Evolutionary conservation across 345 rosid genomes (phyloP).

Genomic region (Aquilaria malaccensis): DNA sequence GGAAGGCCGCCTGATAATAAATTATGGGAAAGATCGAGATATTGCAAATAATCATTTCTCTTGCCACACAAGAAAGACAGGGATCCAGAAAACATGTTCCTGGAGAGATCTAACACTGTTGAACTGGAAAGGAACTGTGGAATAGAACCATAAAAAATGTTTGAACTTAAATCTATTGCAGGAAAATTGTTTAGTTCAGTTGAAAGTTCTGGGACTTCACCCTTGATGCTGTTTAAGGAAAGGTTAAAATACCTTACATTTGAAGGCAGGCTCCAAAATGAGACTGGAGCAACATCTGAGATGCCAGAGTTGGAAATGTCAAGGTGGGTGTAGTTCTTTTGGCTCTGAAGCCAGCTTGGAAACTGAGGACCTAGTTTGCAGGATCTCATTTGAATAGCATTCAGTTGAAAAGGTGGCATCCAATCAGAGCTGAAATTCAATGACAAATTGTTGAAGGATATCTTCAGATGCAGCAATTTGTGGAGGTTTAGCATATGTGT

Average conservation of each 20-base stretch:
- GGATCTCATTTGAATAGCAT: background rate
- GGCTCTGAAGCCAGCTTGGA: conserved; percentile 6
- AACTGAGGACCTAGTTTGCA: conserved; percentile 8
- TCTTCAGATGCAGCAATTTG: background rate
- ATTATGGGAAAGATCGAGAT: conserved; percentile 13
- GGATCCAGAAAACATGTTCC: conserved; percentile 17
- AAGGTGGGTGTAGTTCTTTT: conserved; percentile 3
- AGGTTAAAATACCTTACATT: conserved; percentile 10
- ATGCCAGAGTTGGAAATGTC: conserved; percentile 8
- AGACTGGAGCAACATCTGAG: background rate
- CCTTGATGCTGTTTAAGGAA: conserved; percentile 18
- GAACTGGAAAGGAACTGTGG: conserved; percentile 10
- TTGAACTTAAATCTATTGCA: conserved; percentile 20
- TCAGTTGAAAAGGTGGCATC: conserved; percentile 12
- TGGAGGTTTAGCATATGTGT: conserved; percentile 12
- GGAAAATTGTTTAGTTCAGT: background rate
- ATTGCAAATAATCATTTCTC: background rate
- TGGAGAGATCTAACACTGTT: conserved; percentile 16
- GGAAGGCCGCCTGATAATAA: conserved; percentile 9
- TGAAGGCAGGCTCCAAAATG: conserved; percentile 14
- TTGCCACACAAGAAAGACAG: conserved; percentile 8
- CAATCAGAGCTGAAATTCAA: conserved; percentile 4
- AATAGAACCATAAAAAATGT: conserved; percentile 17
- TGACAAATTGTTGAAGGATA: background rate
- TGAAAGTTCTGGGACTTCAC: conserved; percentile 15